Percentiles rank a stretch among this genome's conserved stretches.
phyloP scores from a whole-genome alignment of 1,284 basidiomycete species.

The Hypsizygus ulmarius region DNA sequence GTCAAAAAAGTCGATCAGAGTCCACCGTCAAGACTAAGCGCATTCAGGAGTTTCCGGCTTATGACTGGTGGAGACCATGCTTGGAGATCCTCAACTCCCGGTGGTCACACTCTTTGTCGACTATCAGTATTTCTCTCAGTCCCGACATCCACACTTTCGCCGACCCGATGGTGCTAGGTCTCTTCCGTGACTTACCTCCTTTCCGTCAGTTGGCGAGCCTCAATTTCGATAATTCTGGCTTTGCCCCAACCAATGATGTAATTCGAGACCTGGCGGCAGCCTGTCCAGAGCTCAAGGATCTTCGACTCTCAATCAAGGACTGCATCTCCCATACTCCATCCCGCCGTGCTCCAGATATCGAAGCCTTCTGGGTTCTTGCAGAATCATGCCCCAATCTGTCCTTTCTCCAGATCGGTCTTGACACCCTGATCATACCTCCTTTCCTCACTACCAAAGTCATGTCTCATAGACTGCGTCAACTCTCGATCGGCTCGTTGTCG shows the following conservation, averaged over 20 bases:
- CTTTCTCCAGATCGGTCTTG: constrained; percentile 3
- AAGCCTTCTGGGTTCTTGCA: constrained; percentile 6
- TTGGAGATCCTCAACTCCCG: neutral
- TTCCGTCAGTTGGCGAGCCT: neutral
- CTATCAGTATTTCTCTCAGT: neutral
- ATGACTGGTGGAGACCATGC: neutral
- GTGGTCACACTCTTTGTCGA: neutral
- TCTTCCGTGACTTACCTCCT: neutral
- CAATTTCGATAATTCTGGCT: neutral
- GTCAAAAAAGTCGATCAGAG: neutral
- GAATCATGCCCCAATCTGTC: constrained; percentile 3
- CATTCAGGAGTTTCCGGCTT: neutral
- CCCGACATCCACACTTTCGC: neutral
- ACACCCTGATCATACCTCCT: neutral
- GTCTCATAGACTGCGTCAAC: neutral
- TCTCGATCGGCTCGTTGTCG: neutral
- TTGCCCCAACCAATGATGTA: neutral
- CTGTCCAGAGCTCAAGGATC: neutral
- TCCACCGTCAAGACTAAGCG: neutral
- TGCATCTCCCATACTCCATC: neutral
- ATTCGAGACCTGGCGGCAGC: constrained; percentile 2
- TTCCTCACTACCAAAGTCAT: neutral
- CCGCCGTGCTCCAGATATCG: neutral
- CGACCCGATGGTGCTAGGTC: neutral
- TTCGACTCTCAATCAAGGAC: neutral